Evolutionary conservation across 331 rosid genomes (phyloP), one percentile per base, ranked within the genome.

Genomic region (Pyracantha coccinea): DNA sequence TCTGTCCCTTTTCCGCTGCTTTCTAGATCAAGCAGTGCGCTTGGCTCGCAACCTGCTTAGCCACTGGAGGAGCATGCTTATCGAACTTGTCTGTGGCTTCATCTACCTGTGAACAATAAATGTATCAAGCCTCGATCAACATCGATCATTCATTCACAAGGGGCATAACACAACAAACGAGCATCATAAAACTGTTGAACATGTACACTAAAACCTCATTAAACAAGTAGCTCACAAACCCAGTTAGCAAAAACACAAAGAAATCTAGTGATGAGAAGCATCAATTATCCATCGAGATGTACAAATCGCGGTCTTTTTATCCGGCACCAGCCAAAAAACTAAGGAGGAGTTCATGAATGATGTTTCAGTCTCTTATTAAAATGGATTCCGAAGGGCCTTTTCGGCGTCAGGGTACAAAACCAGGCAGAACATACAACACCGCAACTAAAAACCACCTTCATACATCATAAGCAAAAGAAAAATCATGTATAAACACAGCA

Each of bases 31-130:
- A 75, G 75, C 8, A 8, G 52, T 80, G 88, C 4, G 84, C 11
- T 67, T 33, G 61, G 64, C 65, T 11, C 0, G 50, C 90, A 50
- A 83, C 78, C 21, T 78, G 80, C 84, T 88, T 91, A 6, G 89
- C 94, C 54, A 82, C 65, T 4, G 75, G 31, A 44, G 98, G 97
- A 55, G 97, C 86, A 68, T 86, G 88, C 76, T 84, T 83, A 52
- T 85, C 79, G 67, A 91, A 80, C 76, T 83, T 84, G 57, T 76
- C 53, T 2, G 83, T 75, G 7, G 85, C 91, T 75, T 69, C 80
- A 70, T 91, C 94, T 35, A 91, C 91, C 98, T 93, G 87, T 65
- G n/a, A 41, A 57, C 32, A 64, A 38, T 70, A 24, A 76, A 27
- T 27, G 3, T 27, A 27, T 2, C 28, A 27, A 27, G 28, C 28